These are phyloP conservation scores for Hypoxylon fuscum DNA, from an alignment of 495 filamentous ascomycete genomes.

Conservation along the genomic window DNA sequence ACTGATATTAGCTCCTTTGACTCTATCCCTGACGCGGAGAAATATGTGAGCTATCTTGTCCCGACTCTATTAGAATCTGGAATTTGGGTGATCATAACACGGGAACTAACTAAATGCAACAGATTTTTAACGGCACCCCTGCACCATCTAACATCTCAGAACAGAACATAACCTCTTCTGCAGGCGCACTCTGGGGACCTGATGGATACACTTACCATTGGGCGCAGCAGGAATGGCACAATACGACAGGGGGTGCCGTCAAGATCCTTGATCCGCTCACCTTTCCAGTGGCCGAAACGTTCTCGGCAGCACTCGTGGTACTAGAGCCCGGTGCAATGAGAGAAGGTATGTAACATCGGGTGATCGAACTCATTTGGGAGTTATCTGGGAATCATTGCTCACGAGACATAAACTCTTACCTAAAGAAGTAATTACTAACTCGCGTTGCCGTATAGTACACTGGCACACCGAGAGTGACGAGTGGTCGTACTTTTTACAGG, in stretches of 20 bases:
- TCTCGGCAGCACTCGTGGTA: constrained; percentile 70
- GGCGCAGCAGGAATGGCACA: constrained; percentile 66
- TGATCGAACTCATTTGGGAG: no score
- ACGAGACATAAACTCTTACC: no score
- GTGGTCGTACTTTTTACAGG: constrained; percentile 79
- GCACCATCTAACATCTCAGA: constrained; percentile 66
- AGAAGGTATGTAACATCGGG: no score
- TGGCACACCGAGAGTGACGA: constrained; percentile 82
- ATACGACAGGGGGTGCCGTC: constrained; percentile 69
- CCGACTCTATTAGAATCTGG: neutral
- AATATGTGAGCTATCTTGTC: constrained; percentile 53
- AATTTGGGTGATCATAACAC: neutral
- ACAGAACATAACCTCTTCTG: constrained; percentile 69
- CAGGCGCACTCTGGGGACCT: constrained; percentile 62
- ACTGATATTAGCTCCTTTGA: constrained; percentile 63
- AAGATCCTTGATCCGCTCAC: constrained; percentile 72
- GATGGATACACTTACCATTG: constrained; percentile 73
- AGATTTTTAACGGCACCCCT: constrained; percentile 72
- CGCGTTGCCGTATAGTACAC: no score
- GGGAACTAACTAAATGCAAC: constrained; percentile 6
- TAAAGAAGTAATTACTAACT: no score
- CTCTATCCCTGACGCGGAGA: constrained; percentile 65
- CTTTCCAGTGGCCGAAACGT: constrained; percentile 68
- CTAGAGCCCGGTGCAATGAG: constrained; percentile 77
- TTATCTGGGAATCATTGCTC: no score